phyloP scores from a whole-genome alignment of 2,329 filamentous ascomycete genomes.

The Fusarium udum region DNA sequence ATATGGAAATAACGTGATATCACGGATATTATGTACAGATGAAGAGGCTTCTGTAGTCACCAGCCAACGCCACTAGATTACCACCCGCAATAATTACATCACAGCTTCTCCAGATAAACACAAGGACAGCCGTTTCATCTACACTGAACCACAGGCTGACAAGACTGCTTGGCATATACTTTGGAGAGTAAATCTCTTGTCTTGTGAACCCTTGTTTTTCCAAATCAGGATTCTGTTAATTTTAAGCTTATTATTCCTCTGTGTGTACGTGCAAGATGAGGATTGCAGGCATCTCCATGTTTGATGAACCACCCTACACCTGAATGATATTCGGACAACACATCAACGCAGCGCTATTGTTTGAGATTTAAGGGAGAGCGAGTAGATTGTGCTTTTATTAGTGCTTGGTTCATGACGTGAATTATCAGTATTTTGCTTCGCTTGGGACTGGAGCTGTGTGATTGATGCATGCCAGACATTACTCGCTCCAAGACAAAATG shows the following conservation, averaged over 20 bases:
- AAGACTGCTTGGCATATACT: neutral
- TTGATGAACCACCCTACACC: constrained; percentile 3
- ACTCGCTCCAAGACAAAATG: neutral
- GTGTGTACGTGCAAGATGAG: neutral
- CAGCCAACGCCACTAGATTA: neutral
- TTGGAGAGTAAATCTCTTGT: neutral
- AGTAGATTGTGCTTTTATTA: accelerated
- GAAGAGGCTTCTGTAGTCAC: neutral
- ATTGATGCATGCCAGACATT: neutral
- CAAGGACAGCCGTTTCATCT: constrained; percentile 1
- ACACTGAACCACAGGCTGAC: neutral
- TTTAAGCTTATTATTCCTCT: constrained; percentile 6
- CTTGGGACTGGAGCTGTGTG: too few species aligned
- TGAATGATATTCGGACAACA: neutral
- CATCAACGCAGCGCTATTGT: neutral
- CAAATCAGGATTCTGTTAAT: neutral
- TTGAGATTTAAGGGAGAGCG: neutral
- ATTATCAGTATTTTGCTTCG: too few species aligned
- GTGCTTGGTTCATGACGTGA: accelerated
- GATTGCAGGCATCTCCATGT: neutral
- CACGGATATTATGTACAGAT: neutral
- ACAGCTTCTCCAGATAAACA: neutral
- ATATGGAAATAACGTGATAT: neutral
- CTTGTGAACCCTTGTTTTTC: neutral
- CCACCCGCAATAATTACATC: constrained; percentile 2